A percentile compares a stretch with the other conserved stretches of the same genome.
Evolutionary conservation across 2,329 filamentous ascomycete genomes (phyloP).

Genomic region (Pseudocercospora cruenta): DNA sequence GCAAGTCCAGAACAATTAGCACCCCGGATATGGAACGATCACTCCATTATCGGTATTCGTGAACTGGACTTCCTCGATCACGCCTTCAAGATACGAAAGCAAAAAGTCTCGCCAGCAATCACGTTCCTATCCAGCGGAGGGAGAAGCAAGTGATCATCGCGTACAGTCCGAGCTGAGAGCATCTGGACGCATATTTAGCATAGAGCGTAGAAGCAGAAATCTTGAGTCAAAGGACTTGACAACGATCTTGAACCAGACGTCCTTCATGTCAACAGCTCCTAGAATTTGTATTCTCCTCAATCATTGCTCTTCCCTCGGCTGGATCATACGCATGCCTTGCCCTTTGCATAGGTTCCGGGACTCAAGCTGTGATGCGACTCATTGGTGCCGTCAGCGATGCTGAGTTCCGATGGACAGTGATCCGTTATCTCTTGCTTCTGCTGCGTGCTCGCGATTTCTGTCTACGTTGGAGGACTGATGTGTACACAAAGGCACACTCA

Average conservation of each 20-base stretch:
- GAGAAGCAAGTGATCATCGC: background rate
- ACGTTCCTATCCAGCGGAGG: background rate
- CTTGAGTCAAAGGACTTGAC: too few relatives aligned
- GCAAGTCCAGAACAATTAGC: background rate
- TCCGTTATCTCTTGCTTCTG: background rate
- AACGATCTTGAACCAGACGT: too few relatives aligned
- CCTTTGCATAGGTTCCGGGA: too few relatives aligned
- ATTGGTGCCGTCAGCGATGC: too few relatives aligned
- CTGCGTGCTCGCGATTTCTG: background rate
- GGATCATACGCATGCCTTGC: too few relatives aligned
- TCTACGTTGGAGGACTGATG: background rate
- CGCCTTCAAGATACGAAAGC: background rate
- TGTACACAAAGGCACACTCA: background rate
- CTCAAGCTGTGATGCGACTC: too few relatives aligned
- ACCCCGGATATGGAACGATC: background rate
- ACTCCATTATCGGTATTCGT: background rate
- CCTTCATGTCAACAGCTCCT: too few relatives aligned
- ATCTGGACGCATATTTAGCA: too few relatives aligned
- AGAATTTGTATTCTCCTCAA: too few relatives aligned
- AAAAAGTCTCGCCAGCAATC: background rate
- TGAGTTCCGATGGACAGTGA: background rate
- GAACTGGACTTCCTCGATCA: background rate
- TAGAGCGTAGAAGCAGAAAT: too few relatives aligned
- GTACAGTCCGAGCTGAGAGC: too few relatives aligned
- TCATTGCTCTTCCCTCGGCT: too few relatives aligned